Evolutionary conservation across 75 land plant species (phyloP).

Genomic region (Selaginella moellendorffii): DNA sequence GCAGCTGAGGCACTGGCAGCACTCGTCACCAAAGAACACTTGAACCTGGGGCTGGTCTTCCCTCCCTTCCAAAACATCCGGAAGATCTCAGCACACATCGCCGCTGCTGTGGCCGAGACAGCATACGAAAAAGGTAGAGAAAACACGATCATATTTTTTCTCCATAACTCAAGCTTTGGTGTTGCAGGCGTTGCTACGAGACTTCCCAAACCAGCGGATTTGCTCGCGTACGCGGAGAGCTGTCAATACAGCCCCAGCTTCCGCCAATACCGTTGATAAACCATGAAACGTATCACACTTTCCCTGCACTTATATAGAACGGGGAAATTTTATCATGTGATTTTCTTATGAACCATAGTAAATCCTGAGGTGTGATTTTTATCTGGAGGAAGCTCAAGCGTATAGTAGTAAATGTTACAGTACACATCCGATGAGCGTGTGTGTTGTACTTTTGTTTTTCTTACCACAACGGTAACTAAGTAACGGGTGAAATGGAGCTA

Average conservation of each 20-base stretch:
- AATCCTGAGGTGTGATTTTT: too few relatives aligned
- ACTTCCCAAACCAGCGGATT: background rate
- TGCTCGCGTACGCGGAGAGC: conserved; percentile 2
- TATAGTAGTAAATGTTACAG: too few relatives aligned
- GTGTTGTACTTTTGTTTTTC: too few relatives aligned
- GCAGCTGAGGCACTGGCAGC: conserved; percentile 10
- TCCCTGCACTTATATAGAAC: too few relatives aligned
- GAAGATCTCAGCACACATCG: conserved; percentile 1
- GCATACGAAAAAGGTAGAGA: conserved; percentile 2
- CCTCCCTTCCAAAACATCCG: background rate
- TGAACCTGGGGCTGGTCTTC: background rate
- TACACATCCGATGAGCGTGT: too few relatives aligned
- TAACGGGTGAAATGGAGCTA: too few relatives aligned
- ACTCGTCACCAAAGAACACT: background rate
- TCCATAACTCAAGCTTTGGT: background rate
- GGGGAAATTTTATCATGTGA: too few relatives aligned
- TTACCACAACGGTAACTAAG: too few relatives aligned
- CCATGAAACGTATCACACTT: too few relatives aligned
- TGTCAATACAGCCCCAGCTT: background rate
- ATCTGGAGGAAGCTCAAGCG: too few relatives aligned
- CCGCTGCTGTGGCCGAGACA: background rate
- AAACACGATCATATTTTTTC: too few relatives aligned
- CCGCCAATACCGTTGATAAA: conserved; percentile 6
- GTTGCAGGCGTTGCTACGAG: conserved; percentile 8
- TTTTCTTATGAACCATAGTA: too few relatives aligned